A percentile compares a stretch with the other conserved stretches of the same genome.
These are phyloP conservation scores for Fusarium annulatum DNA, from an alignment of 2,329 filamentous ascomycete genomes.

Conservation along the genomic window DNA sequence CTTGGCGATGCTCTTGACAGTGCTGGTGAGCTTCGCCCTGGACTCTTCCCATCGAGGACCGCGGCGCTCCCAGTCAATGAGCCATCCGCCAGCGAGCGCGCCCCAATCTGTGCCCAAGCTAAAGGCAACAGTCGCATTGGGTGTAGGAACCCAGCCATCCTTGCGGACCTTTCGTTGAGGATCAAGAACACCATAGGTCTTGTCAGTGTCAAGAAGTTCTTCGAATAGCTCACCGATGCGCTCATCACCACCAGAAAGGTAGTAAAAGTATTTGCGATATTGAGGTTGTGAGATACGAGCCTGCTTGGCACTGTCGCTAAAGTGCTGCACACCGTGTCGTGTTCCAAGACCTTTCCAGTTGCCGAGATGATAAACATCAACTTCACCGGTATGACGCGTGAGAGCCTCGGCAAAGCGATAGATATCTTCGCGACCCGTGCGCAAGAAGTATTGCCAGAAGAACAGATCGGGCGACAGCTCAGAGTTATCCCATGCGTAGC, in stretches of 20 bases:
- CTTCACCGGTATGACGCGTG: constrained; percentile 68
- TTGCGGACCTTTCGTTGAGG: constrained; percentile 68
- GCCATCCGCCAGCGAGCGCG: constrained; percentile 66
- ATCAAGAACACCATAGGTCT: constrained; percentile 65
- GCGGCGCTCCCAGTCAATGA: constrained; percentile 69
- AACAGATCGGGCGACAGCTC: constrained; percentile 72
- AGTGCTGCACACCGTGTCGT: constrained; percentile 72
- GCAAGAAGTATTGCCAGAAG: constrained; percentile 72
- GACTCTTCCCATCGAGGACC: constrained; percentile 65
- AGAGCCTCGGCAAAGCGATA: constrained; percentile 69
- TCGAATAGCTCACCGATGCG: constrained; percentile 65
- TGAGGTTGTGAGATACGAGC: constrained; percentile 66
- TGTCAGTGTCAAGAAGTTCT: constrained; percentile 62
- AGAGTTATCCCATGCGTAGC: constrained; percentile 73
- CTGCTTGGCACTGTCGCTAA: constrained; percentile 70
- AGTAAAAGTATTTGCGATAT: constrained; percentile 66
- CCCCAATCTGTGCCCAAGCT: constrained; percentile 70
- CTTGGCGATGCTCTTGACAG: constrained; percentile 61
- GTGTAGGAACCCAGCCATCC: constrained; percentile 59
- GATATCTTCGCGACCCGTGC: constrained; percentile 66
- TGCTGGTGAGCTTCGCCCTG: constrained; percentile 59
- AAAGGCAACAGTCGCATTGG: constrained; percentile 58
- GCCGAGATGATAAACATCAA: constrained; percentile 71
- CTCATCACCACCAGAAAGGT: constrained; percentile 69
- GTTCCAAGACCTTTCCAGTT: constrained; percentile 69